Evolutionary conservation across 2,329 filamentous ascomycete species (phyloP), one percentile per base, ranked within the genome.

Genomic region (Phoma herbarum): DNA sequence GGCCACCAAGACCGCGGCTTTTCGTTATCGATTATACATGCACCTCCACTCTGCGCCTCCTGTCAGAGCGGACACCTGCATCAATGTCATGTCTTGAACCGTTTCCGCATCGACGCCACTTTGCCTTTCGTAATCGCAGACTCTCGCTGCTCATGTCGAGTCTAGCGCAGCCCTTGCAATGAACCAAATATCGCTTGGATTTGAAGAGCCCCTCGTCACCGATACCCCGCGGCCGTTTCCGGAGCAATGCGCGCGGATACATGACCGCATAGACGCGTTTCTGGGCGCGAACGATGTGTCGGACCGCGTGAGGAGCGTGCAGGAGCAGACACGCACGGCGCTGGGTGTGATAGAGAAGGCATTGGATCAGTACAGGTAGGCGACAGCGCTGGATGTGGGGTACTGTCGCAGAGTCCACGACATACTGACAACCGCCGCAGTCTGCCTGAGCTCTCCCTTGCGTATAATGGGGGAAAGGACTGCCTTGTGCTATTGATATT

Each of bases 381-480:
- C 78, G 33, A 52, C 35, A 28, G 37, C 33, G 20, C 25, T 28
- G 14, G 16, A 20, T 16, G 50, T 54, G 49, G 37, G 50, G 44
- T n/a, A 16, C 39, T 46, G 48, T 29, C 47, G 58, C 42, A 45
- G 39, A 33, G 35, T 52, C 49, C 23, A 45, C 28, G 5, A 20
- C n/a, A 50, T 53, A 60, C 67, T 75, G 56, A 73, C 62, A 37
- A 22, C 41, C 47, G 31, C 52, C 43, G 60, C 69, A 95, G 91
- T 58, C 85, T 90, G 62, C 84, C 89, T 58, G 85, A 96, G 74
- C 84, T 98, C 60, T 92, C 93, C 5, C 83, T 98, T 64, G 96
- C 94, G 56, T 99, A 97, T 80, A 99, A 99, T 71, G 95, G 95
- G 73, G 95, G 95, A 61, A 99, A 99, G 78, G 95, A 98, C 83